Conservation (phyloP, 2,329 filamentous ascomycete species). For the Hymenoscyphus albidus region DNA sequence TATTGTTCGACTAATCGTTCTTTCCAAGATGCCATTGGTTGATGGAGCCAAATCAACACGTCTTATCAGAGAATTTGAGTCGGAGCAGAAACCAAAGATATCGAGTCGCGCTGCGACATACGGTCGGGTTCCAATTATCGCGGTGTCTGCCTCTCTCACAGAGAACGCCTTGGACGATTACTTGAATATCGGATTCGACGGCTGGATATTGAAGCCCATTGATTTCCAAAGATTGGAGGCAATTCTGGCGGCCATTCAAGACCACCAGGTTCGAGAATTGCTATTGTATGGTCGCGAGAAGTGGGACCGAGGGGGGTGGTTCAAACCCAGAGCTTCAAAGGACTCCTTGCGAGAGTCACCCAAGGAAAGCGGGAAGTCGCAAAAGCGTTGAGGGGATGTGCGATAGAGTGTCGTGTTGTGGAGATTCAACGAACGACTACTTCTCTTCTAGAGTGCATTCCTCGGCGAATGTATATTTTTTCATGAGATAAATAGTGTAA, state of each 20-base stretch:
- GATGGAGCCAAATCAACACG: conserved; percentile 20
- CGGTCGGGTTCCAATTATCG: conserved; percentile 24
- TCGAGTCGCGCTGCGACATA: conserved; percentile 7
- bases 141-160: conserved; percentile 24
- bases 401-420: no score
- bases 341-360: no score
- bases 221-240: conserved; percentile 21
- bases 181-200: conserved; percentile 21
- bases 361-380: no score
- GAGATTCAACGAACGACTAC: no score
- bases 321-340: conserved; percentile 2
- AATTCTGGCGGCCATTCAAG: conserved; percentile 19
- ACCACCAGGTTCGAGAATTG: conserved; percentile 14
- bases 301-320: conserved; percentile 23
- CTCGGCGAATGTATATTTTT: no score
- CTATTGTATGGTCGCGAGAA: conserved; percentile 17
- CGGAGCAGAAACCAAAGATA: conserved; percentile 4
- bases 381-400: no score
- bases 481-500: no score
- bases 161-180: conserved; percentile 17
- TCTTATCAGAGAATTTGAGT: conserved; percentile 21
- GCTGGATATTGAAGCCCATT: conserved; percentile 25
- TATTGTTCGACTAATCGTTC: neutral
- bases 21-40: conserved; percentile 23
- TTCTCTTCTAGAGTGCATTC: no score